Conservation (phyloP, 202 grass and related monocot genomes). For the Panicum hallii region DNA sequence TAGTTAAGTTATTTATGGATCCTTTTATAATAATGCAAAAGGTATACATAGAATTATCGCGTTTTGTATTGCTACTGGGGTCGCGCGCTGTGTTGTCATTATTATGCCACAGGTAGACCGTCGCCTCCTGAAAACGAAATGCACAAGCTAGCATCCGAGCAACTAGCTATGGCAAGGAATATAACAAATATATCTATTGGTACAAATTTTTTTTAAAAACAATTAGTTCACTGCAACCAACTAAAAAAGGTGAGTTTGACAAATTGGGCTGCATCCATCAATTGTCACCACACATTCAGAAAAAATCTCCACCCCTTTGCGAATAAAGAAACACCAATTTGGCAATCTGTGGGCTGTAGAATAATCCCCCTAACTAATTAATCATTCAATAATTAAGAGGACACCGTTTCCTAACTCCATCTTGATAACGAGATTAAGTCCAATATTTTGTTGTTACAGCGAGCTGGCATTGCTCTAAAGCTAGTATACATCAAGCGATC, state of each 20-base stretch:
- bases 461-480: background rate
- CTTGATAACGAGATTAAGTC: background rate
- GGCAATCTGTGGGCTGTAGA: background rate
- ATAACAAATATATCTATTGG: background rate
- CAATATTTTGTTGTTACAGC: background rate
- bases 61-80: background rate
- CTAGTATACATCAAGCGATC: background rate
- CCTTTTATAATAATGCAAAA: background rate
- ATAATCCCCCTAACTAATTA: background rate
- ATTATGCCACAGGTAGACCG: background rate
- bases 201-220: background rate
- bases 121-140: conserved; percentile 20
- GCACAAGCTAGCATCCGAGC: conserved; percentile 29
- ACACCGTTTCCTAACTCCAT: background rate
- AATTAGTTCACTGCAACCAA: background rate
- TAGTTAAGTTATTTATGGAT: background rate
- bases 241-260: conserved; percentile 1
- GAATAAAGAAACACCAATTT: background rate
- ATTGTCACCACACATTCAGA: background rate
- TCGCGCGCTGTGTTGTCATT: background rate
- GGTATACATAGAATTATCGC: no score
- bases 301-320: background rate
- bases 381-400: background rate
- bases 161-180: conserved; percentile 6
- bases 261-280: background rate